phyloP scores from a whole-genome alignment of 371 early-diverging fungal species.

The Syncephalis plumigaleata region DNA sequence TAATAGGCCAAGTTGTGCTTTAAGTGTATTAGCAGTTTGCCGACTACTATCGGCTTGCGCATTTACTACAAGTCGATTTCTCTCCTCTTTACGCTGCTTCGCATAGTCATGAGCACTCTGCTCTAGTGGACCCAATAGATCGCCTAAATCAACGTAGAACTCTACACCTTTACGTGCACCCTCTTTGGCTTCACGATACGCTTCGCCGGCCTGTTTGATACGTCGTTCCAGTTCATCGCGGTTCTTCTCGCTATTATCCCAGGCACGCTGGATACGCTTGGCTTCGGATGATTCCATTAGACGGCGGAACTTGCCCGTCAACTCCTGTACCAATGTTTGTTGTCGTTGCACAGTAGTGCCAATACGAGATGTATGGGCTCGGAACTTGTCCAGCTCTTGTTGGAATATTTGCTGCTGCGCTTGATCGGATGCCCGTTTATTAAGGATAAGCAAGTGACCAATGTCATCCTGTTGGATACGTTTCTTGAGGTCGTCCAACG shows the following conservation, averaged over 20 bases:
- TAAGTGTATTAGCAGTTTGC: slow-evolving; percentile 47
- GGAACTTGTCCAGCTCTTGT: slow-evolving; percentile 77
- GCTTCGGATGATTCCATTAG: slow-evolving; percentile 61
- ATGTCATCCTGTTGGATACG: slow-evolving; percentile 81
- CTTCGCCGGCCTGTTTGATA: slow-evolving; percentile 32
- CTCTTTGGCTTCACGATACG: slow-evolving; percentile 41
- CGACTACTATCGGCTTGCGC: slow-evolving; percentile 39
- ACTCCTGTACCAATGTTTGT: slow-evolving; percentile 48
- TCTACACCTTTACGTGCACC: slow-evolving; percentile 54
- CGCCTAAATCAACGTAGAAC: slow-evolving; percentile 58
- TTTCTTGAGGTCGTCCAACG: slow-evolving; percentile 64
- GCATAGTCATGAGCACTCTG: slow-evolving; percentile 46
- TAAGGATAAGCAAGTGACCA: slow-evolving; percentile 57
- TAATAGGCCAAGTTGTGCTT: slow-evolving; percentile 36
- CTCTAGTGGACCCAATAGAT: slow-evolving; percentile 36
- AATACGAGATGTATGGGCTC: slow-evolving; percentile 55
- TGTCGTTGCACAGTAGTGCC: slow-evolving; percentile 59
- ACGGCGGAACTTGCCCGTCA: slow-evolving; percentile 49
- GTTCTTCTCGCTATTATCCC: slow-evolving; percentile 43
- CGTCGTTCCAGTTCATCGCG: slow-evolving; percentile 32
- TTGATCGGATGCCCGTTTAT: slow-evolving; percentile 42
- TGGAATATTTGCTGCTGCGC: slow-evolving; percentile 76
- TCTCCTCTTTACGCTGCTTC: slow-evolving; percentile 43
- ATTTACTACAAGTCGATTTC: slow-evolving; percentile 33
- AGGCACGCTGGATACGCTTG: slow-evolving; percentile 36